Evolutionary conservation across 805 yeast genomes (phyloP).

Genomic region (Cyberlindnera meyerae): DNA sequence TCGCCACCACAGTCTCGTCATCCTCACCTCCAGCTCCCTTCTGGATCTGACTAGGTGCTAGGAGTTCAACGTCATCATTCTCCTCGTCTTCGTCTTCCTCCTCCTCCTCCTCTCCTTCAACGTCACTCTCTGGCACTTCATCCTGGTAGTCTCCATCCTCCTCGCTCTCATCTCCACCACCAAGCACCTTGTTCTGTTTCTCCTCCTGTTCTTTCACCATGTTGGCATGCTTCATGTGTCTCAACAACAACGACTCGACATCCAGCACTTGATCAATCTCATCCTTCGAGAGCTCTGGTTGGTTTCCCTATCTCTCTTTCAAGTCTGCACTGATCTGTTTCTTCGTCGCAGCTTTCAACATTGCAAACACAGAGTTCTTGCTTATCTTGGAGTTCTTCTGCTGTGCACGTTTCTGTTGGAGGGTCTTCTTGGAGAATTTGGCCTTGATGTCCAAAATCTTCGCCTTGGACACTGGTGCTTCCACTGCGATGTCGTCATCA

Average conservation of each 20-base stretch:
- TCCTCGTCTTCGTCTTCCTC: slow-evolving; percentile 7
- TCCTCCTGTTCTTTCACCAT: slow-evolving; percentile 32
- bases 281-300: slow-evolving; percentile 5
- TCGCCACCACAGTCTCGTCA: slow-evolving; percentile 2
- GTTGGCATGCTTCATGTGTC: slow-evolving; percentile 20
- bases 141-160: slow-evolving; percentile 9
- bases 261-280: slow-evolving; percentile 16
- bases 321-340: slow-evolving; percentile 42
- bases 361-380: slow-evolving; percentile 29
- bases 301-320: slow-evolving; percentile 37
- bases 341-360: slow-evolving; percentile 39
- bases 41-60: slow-evolving; percentile 12
- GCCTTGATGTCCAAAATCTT: slow-evolving; percentile 32
- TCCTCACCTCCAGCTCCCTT: slow-evolving; percentile 5
- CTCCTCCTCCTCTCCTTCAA: slow-evolving; percentile 15
- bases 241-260: slow-evolving; percentile 22
- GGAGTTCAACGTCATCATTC: neutral
- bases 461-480: slow-evolving; percentile 28
- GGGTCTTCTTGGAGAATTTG: slow-evolving; percentile 27
- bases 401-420: slow-evolving; percentile 9
- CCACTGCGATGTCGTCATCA: slow-evolving; percentile 16
- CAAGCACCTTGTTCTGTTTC: slow-evolving; percentile 18
- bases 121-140: slow-evolving; percentile 22
- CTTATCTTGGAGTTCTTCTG: slow-evolving; percentile 16
- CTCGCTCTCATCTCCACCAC: slow-evolving; percentile 15